These are phyloP conservation scores for Ophiosphaerella korrae DNA, from an alignment of 2,329 filamentous ascomycete genomes.

Conservation along the genomic window DNA sequence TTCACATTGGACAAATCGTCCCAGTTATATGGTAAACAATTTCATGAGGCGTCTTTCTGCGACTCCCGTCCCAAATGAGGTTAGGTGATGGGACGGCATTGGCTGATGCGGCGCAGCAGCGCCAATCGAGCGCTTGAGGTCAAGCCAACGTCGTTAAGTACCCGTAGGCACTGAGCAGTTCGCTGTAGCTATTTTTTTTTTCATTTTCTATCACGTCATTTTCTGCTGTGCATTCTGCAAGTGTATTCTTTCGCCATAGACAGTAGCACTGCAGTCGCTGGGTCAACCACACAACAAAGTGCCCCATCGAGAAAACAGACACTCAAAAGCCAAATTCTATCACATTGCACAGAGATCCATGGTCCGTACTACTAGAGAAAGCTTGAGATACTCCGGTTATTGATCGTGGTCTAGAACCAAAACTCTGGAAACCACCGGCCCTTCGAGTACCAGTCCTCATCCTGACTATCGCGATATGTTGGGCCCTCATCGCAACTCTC, in stretches of 20 bases:
- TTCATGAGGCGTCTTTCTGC: background rate
- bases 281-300: background rate
- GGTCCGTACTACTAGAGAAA: background rate
- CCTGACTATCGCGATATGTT: constrained; percentile 12
- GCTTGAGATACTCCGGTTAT: background rate
- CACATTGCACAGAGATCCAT: background rate
- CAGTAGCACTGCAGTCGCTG: background rate
- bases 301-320: background rate
- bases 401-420: background rate
- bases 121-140: constrained; percentile 1
- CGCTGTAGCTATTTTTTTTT: background rate
- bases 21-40: background rate
- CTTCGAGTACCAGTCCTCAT: constrained; percentile 11
- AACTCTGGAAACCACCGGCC: constrained; percentile 3
- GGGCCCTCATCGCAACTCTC: constrained; percentile 49
- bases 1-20: background rate
- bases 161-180: background rate
- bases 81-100: constrained; percentile 3
- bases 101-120: constrained; percentile 9
- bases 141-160: background rate
- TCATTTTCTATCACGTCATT: background rate
- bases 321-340: background rate
- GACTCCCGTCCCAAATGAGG: background rate
- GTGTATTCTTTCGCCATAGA: background rate
- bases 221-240: background rate